Base-by-base conservation (phyloP, 2,329 filamentous ascomycete genomes). In the Ilyonectria mors-panacis region DNA sequence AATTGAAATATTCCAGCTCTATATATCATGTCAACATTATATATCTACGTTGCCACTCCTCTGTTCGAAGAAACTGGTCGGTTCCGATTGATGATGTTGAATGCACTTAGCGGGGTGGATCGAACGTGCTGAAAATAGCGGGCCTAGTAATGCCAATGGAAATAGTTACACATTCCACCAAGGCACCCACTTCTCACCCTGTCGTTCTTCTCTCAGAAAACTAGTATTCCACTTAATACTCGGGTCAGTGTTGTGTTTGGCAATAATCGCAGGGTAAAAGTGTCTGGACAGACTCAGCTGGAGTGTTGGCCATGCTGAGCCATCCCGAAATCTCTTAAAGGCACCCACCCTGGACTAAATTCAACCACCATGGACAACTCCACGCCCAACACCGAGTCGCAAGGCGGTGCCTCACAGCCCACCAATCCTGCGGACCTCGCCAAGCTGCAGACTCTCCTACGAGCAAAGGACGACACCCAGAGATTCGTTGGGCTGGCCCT, bases 401-500 rank as follows among this genome's bases (percentile, higher is more conserved):
- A 62, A 35, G 51, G 50, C 55, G 28, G 56, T 56, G 21, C 65
- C 28, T 62, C 72, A 21, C 66, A 61, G 47, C 47, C 65, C n/a
- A 67, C n/a, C 4, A 66, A 63, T 23, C 57, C 63, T 6, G 69
- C 70, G 42, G 77, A 75, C 61, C 61, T 81, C 58, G 79, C 85
- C 57, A 87, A 87, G 72, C 85, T 92, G 59, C 82, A 88, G 69
- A 74, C 81, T 1, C 83, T 92, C 3, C 84, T 93, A 37, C 81
- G 82, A 60, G 79, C 87, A 60, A 89, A 88, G 67, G 86, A 92
- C 75, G 91, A 93, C 75, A 93, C 91, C 0, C 88, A 89, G 21
- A 86, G 89, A 73, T 92, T 93, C 71, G 90, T 92, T 44, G 91
- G 90, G 8, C 82, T 93, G 23, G 89, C 90, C 1, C 83, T 93